Conservation (phyloP, 2,329 filamentous ascomycete species). For the Alternaria conjuncta region DNA sequence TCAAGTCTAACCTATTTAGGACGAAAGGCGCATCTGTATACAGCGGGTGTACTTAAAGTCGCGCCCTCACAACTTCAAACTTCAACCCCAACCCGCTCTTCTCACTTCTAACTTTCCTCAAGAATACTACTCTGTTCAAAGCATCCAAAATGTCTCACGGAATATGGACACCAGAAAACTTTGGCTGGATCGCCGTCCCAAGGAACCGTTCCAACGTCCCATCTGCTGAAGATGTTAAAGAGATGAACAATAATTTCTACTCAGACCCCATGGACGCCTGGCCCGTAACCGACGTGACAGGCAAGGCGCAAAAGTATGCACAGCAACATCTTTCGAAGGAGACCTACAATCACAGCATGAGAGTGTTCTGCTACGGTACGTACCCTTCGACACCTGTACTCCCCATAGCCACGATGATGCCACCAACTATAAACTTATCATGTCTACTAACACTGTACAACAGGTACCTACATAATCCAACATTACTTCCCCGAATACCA, state of each 20-base stretch:
- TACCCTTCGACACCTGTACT: neutral
- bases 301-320: neutral
- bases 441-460: neutral
- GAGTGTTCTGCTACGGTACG: conserved; percentile 4
- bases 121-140: rapidly evolving
- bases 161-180: neutral
- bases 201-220: neutral
- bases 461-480: neutral
- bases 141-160: neutral
- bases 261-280: neutral
- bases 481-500: neutral
- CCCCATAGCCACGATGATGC: rapidly evolving
- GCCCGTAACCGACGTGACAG: neutral
- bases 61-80: neutral
- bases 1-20: neutral
- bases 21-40: neutral
- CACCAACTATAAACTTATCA: rapidly evolving
- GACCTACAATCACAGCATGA: conserved; percentile 2
- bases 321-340: neutral
- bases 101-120: rapidly evolving
- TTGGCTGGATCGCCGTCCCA: neutral
- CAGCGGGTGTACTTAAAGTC: neutral
- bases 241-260: neutral
- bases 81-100: rapidly evolving
- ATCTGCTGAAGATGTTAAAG: neutral